A percentile compares a stretch with the other conserved stretches of the same genome.
Conservation (phyloP, 1,284 basidiomycete species). For the Sanguinoderma infundibulare region DNA sequence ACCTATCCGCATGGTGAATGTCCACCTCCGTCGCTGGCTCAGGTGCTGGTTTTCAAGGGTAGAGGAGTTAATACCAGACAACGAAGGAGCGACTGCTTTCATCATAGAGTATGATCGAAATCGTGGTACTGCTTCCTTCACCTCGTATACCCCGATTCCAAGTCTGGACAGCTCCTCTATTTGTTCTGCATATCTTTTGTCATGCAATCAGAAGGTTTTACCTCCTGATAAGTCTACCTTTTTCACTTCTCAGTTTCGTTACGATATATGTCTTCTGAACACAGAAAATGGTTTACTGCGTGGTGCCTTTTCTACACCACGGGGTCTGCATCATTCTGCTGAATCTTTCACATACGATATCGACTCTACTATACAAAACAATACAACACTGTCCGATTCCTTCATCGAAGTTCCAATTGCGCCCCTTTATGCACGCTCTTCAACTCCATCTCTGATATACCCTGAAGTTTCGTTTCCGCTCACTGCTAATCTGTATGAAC, state of each 20-base stretch:
- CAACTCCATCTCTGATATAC: neutral
- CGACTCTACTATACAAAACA: no score
- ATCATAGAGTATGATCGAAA: neutral
- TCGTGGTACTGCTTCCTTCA: neutral
- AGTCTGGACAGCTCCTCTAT: neutral
- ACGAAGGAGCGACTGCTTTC: neutral
- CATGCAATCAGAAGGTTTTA: no score
- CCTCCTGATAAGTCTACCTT: neutral
- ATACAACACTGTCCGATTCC: no score
- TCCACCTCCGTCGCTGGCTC: neutral
- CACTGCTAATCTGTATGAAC: neutral
- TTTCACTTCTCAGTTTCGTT: neutral
- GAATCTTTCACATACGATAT: no score
- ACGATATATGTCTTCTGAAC: no score
- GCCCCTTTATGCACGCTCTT: neutral
- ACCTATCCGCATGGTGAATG: conserved; percentile 25
- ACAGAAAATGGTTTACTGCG: no score
- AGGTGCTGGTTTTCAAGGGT: conserved; percentile 8
- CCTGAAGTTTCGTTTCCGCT: neutral
- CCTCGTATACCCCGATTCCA: neutral
- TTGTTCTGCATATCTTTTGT: neutral
- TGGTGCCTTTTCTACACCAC: no score
- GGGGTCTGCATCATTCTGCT: no score
- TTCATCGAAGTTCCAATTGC: no score
- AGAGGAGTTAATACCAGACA: neutral